Evolutionary conservation across 164 flowering plant species (phyloP), one percentile per base, ranked within the genome.

Genomic region (Magnolia sinica): DNA sequence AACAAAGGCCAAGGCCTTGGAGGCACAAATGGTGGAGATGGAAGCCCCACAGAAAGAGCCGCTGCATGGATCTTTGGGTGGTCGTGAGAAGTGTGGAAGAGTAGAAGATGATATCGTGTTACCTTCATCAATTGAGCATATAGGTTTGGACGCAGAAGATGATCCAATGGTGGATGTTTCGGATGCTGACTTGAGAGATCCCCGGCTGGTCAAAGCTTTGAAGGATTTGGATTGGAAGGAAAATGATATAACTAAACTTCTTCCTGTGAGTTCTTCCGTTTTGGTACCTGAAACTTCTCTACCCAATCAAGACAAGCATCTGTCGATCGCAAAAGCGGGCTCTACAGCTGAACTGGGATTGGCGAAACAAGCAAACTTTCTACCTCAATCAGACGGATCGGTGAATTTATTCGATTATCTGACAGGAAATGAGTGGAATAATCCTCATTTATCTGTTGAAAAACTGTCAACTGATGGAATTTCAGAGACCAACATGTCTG

Each of bases 11-110:
- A 91, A 88, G 78, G 80, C 31, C 27, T 80, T 95, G 75, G 98
- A 95, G 85, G 88, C 80, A 10, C 83, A 91, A 82, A 81, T 95
- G 78, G 86, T 81, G 22, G 96, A 92, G 73, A 76, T 85, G 75
- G 97, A 93, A 77, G 81, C 58, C 18, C 76, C 87, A 50, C 79
- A 79, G 64, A 81, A 74, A 64, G 83, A 82, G 55, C 70, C 76
- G 24, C 1, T 16, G 4, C 73, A 7, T 73, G 77, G 22, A 52
- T 65, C 77, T 70, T 63, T 22, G 16, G 63, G 22, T 20, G 7
- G 67, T 64, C 77, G 51, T 55, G 58, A 23, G 67, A 76, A 23
- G 20, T 49, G 16, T 18, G 72, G 24, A n/a, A 74, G 50, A 14
- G 58, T 37, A 69, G 71, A 50, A 70, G 58, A 10, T 45, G 13